phyloP scores from a whole-genome alignment of 2,329 filamentous ascomycete genomes.

The Beauveria varroae region DNA sequence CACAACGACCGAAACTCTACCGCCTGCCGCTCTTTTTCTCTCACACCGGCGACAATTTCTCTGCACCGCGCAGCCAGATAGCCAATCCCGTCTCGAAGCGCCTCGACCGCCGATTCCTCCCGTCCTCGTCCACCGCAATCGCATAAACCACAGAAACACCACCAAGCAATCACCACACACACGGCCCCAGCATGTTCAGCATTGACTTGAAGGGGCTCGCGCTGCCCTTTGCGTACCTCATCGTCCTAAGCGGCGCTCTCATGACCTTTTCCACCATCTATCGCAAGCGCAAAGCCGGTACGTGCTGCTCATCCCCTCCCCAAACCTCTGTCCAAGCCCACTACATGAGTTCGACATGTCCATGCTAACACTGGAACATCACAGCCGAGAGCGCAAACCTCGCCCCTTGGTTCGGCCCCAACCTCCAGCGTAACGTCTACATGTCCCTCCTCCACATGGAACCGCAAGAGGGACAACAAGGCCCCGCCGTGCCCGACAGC shows the following conservation, averaged over 20 bases:
- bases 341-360: too few relatives aligned
- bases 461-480: conserved; percentile 57
- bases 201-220: conserved; percentile 77
- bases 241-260: conserved; percentile 79
- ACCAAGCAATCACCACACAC: neutral
- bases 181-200: conserved; percentile 37
- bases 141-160: neutral
- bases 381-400: conserved; percentile 73
- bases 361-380: neutral
- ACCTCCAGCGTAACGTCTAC: conserved; percentile 91
- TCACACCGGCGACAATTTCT: neutral
- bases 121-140: neutral
- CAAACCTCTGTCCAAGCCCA: too few relatives aligned
- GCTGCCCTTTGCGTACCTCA: conserved; percentile 83
- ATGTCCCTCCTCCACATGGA: conserved; percentile 80
- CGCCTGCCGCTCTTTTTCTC: neutral
- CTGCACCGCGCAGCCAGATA: neutral
- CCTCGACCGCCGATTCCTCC: neutral
- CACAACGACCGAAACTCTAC: neutral
- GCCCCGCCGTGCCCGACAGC: conserved; percentile 64
- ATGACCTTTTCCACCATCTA: conserved; percentile 90
- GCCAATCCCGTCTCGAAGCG: neutral
- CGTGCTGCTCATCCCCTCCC: conserved; percentile 23
- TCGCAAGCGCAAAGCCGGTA: conserved; percentile 81
- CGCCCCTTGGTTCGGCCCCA: conserved; percentile 87